These are phyloP conservation scores for Lactuca sativa DNA, from an alignment of 129 eudicot species.

Conservation along the genomic window DNA sequence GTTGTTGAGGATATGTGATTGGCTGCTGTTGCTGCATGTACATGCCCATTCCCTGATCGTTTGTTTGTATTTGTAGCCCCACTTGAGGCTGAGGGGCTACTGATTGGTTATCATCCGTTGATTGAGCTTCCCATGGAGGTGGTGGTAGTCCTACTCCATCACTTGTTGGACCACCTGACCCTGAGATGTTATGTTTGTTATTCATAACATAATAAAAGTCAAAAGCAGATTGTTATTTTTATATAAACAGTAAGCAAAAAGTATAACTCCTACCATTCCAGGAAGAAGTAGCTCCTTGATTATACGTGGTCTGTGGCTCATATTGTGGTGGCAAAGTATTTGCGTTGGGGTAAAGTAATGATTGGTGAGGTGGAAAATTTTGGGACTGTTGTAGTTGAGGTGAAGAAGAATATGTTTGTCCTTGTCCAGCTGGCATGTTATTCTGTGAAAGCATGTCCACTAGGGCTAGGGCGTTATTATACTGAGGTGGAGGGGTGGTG, in stretches of 20 bases:
- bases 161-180: slow-evolving; percentile 47
- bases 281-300: slow-evolving; percentile 49
- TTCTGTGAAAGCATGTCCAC: slow-evolving; percentile 67
- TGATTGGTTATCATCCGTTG: slow-evolving; percentile 39
- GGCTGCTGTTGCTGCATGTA: slow-evolving; percentile 34
- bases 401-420: slow-evolving; percentile 48
- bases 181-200: too few species aligned
- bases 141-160: slow-evolving; percentile 63
- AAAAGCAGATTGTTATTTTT: too few species aligned
- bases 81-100: slow-evolving; percentile 30
- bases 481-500: slow-evolving; percentile 42
- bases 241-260: too few species aligned
- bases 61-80: neutral
- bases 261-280: slow-evolving; percentile 47
- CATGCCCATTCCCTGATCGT: slow-evolving; percentile 43
- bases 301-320: slow-evolving; percentile 43
- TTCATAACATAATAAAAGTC: too few species aligned
- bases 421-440: slow-evolving; percentile 34
- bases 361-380: slow-evolving; percentile 39
- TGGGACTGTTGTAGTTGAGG: slow-evolving; percentile 56
- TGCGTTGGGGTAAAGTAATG: slow-evolving; percentile 51
- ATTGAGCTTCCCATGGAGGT: slow-evolving; percentile 88
- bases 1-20: slow-evolving; percentile 31
- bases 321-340: slow-evolving; percentile 39
- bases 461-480: slow-evolving; percentile 77